Conservation (phyloP, 148 eudicot species). For the Camellia sinensis region DNA sequence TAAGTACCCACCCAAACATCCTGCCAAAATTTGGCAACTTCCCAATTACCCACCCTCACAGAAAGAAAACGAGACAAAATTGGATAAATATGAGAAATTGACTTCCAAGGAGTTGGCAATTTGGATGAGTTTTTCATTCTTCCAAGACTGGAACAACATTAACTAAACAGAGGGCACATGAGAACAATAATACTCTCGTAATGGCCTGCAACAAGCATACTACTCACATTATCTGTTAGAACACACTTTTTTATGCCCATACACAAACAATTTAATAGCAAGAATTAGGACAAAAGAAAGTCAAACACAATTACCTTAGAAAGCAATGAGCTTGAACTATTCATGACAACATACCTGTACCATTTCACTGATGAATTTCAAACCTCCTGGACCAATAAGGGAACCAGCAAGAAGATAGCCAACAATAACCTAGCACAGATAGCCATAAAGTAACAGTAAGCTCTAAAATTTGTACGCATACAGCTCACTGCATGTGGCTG, state of each 20-base stretch:
- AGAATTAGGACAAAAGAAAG: neutral
- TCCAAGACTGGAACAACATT: neutral
- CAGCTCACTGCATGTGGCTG: neutral
- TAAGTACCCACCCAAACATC: too few relatives aligned
- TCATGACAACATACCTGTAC: constrained; percentile 67
- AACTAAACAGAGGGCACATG: neutral
- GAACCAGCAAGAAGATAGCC: constrained; percentile 99
- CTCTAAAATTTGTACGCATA: neutral
- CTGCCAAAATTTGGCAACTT: too few relatives aligned
- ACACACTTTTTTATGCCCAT: neutral
- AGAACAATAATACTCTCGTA: neutral
- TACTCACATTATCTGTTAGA: neutral
- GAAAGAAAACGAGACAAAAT: too few relatives aligned
- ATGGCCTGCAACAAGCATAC: neutral
- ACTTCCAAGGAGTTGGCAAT: neutral
- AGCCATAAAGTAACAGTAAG: constrained; percentile 3
- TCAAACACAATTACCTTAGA: neutral
- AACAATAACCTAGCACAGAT: constrained; percentile 73
- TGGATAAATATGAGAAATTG: too few relatives aligned
- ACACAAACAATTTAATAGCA: neutral
- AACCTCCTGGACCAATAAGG: constrained; percentile 92
- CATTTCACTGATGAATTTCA: constrained; percentile 87
- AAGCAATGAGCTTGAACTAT: neutral
- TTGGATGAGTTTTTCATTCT: neutral
- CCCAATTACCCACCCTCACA: too few relatives aligned